Conservation (phyloP, 2,329 filamentous ascomycete species). For the Aureobasidium mangrovei region DNA sequence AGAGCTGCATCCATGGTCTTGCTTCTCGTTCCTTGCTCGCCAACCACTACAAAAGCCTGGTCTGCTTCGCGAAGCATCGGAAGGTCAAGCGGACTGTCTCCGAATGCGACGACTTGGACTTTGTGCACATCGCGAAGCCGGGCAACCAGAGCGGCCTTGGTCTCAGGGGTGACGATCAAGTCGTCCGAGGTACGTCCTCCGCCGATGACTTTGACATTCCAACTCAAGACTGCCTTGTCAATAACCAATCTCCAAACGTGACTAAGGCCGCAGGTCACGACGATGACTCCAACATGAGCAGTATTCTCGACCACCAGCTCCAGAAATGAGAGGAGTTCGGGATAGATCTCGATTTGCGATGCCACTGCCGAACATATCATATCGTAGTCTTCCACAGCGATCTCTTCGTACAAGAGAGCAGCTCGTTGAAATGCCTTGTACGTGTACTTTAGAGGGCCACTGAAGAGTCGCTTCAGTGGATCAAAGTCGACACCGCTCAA, state of each 20-base stretch:
- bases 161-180: constrained; percentile 42
- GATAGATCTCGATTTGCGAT: constrained; percentile 33
- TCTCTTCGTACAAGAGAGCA: constrained; percentile 44
- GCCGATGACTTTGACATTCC: constrained; percentile 44
- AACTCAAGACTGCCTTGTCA: constrained; percentile 32
- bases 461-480: constrained; percentile 48
- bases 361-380: constrained; percentile 39
- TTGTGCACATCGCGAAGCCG: constrained; percentile 30
- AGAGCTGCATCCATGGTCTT: constrained; percentile 45
- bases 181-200: constrained; percentile 40
- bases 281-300: constrained; percentile 36
- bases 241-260: constrained; percentile 50
- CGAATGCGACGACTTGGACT: constrained; percentile 46
- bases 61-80: constrained; percentile 48
- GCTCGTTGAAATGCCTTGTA: constrained; percentile 49
- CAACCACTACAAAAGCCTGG: constrained; percentile 48
- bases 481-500: constrained; percentile 16
- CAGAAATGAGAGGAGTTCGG: constrained; percentile 38
- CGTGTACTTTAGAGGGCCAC: constrained; percentile 40
- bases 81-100: constrained; percentile 52
- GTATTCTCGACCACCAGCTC: constrained; percentile 18
- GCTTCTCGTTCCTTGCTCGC: constrained; percentile 39
- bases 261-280: constrained; percentile 49
- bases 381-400: constrained; percentile 34
- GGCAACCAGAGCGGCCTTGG: constrained; percentile 43